phyloP scores from a whole-genome alignment of 805 yeast genomes.

The Yarrowia sp. region DNA sequence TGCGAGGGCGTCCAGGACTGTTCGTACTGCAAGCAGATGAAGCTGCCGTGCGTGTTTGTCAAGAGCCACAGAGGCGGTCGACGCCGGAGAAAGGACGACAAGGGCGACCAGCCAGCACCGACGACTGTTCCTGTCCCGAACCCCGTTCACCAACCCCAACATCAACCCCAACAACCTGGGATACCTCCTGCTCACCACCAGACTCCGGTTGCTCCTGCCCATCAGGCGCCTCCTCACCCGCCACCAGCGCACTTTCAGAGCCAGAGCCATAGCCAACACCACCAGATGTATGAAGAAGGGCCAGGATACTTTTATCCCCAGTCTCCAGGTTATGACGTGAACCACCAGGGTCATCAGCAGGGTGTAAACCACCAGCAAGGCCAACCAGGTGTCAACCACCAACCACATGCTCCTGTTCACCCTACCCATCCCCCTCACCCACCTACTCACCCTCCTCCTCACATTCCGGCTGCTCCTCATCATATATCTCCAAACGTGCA shows the following conservation, averaged over 20 bases:
- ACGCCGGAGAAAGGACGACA: slow-evolving; percentile 62
- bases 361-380: too few relatives aligned
- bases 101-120: too few relatives aligned
- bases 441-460: neutral
- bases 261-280: slow-evolving; percentile 19
- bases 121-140: too few relatives aligned
- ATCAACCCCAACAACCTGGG: too few relatives aligned
- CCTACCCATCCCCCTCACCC: neutral
- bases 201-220: neutral
- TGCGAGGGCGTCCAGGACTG: slow-evolving; percentile 41
- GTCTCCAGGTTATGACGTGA: neutral
- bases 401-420: neutral
- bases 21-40: slow-evolving; percentile 38
- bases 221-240: neutral
- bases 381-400: neutral
- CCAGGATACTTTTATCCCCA: neutral
- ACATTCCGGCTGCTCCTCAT: neutral
- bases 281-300: slow-evolving; percentile 27
- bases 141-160: too few relatives aligned
- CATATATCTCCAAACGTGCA: slow-evolving; percentile 14
- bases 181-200: too few relatives aligned
- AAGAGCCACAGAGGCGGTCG: slow-evolving; percentile 73
- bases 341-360: neutral
- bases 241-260: slow-evolving; percentile 1
- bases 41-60: slow-evolving; percentile 64